Evolutionary conservation across 2,329 filamentous ascomycete species (phyloP).

Genomic region (Coniochaeta ligniaria): DNA sequence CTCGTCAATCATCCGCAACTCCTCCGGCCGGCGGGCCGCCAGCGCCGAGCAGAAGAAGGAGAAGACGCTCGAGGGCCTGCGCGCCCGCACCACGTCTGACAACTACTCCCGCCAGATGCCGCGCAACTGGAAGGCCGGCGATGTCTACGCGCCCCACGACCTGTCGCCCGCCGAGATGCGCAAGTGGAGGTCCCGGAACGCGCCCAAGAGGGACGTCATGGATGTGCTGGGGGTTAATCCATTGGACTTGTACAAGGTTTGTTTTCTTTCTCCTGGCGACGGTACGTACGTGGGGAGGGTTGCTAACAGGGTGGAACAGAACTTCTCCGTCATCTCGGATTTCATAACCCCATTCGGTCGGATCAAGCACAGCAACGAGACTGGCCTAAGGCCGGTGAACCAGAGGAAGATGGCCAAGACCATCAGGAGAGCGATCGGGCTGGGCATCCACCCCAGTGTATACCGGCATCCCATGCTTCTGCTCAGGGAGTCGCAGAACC

Average conservation of each 20-base stretch:
- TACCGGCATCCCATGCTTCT: slow-evolving; percentile 83
- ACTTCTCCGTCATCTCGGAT: slow-evolving; percentile 86
- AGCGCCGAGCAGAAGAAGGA: slow-evolving; percentile 16
- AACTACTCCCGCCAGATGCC: slow-evolving; percentile 58
- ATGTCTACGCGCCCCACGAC: slow-evolving; percentile 89
- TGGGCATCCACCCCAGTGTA: slow-evolving; percentile 87
- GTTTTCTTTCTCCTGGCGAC: not conserved
- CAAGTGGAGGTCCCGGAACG: slow-evolving; percentile 69
- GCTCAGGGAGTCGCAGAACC: slow-evolving; percentile 6
- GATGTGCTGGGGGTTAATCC: slow-evolving; percentile 77
- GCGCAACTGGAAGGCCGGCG: slow-evolving; percentile 68
- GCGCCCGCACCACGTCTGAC: slow-evolving; percentile 31
- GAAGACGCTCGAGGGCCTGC: slow-evolving; percentile 28
- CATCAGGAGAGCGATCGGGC: slow-evolving; percentile 77
- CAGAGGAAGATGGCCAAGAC: slow-evolving; percentile 92
- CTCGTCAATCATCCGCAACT: not conserved
- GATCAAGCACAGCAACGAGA: slow-evolving; percentile 69
- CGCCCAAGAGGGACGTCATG: slow-evolving; percentile 61
- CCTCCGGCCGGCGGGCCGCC: slow-evolving; percentile 3
- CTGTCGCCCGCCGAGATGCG: slow-evolving; percentile 68
- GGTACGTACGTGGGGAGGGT: not conserved
- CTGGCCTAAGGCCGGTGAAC: slow-evolving; percentile 79
- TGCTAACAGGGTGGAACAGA: slow-evolving; percentile 43
- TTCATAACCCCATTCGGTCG: slow-evolving; percentile 80
- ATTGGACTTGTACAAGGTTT: slow-evolving; percentile 77